Evolutionary conservation across 495 filamentous ascomycete species (phyloP), one percentile per base, ranked within the genome.

Genomic region (Darksidea phi): DNA sequence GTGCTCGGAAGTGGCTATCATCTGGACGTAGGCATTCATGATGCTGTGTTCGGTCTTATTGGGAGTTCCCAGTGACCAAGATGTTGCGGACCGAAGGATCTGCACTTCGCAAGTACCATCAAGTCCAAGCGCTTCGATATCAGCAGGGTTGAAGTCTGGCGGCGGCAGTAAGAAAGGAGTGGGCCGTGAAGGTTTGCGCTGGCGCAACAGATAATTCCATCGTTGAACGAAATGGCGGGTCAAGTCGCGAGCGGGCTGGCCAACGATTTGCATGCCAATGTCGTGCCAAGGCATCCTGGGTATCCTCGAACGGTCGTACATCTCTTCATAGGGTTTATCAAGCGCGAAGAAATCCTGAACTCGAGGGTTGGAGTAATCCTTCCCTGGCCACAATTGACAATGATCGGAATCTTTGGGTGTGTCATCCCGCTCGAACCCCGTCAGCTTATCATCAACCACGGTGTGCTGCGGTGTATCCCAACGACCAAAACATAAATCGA

Each of bases 281-380:
- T 99, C 94, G 69, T 99, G 94, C 94, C 94, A 99, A 1, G 95
- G 95, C 94, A 97, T 99, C 54, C 94, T 80, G 0, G 95, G 90
- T 17, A 94, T 80, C 69, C 86, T 85, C 36, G 85, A 86, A 42
- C 94, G 83, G 69, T 97, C 91, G 68, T 99, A 99, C 94, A 99
- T 99, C 73, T 99, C 94, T 66, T 95, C 95, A 70, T 97, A 99
- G 11, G 94, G 94, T 70, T 95, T 94, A 66, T 94, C 86, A 13
- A 99, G 79, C 49, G 87, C 85, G 74, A 90, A 97, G 72, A 99
- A 99, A 72, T 99, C 94, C 59, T 90, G 87, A 7, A 96, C 90
- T 45, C 94, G 82, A 15, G 94, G 95, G 70, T 99, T 99, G 1
- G 91, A 96, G 71, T 99, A 99, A 72, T 99, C 94, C 73, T 99